Evolutionary conservation across 495 filamentous ascomycete species (phyloP), one percentile per base, ranked within the genome.

Genomic region (Penicillium cosmopolitanum): DNA sequence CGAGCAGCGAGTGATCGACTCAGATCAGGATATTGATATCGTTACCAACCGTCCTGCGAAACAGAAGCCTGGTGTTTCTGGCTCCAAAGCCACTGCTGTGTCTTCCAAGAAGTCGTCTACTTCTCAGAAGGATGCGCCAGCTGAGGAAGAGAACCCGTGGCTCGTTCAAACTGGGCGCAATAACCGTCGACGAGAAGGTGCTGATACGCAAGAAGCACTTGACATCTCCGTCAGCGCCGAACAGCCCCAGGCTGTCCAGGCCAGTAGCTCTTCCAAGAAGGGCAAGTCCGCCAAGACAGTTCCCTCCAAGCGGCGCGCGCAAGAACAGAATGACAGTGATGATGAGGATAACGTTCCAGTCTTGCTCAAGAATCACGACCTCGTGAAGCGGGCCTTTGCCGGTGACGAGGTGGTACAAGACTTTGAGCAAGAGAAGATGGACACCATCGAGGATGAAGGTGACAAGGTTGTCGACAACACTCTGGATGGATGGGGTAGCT

Each of bases 401-500:
- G 92, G 91, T 5, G 88, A 95, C 63, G 90, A 96, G 68, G 92
- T 96, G n/a, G 85, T 89, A 1, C 83, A 83, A 35, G 87, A 91
- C 50, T 97, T 98, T 70, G 82, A 84, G 57, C 79, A 82, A 28
- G 95, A 97, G 63, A 97, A 98, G 70, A 78, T 80, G 18, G 85
- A 88, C 57, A 79, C 82, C 9, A 80, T 86, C 36, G 83, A 85
- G 38, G 90, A 92, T 5, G 92, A 98, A 69, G 94, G 88, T 62
- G 91, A 96, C 58, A 85, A 97, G 72, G 80, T 91, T 31, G 74
- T 93, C 19, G 92, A 96, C 71, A 89, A 89, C 53, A 92, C 91
- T 1, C 80, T 98, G 2, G 91, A 92, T 2, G 95, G 95, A 53
- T 98, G 95, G 95, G 95, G 95, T 60, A 85, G 76, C 73, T 93